Evolutionary conservation across 2,329 filamentous ascomycete species (phyloP), one percentile per base, ranked within the genome.

Genomic region (Pseudopithomyces maydicus): DNA sequence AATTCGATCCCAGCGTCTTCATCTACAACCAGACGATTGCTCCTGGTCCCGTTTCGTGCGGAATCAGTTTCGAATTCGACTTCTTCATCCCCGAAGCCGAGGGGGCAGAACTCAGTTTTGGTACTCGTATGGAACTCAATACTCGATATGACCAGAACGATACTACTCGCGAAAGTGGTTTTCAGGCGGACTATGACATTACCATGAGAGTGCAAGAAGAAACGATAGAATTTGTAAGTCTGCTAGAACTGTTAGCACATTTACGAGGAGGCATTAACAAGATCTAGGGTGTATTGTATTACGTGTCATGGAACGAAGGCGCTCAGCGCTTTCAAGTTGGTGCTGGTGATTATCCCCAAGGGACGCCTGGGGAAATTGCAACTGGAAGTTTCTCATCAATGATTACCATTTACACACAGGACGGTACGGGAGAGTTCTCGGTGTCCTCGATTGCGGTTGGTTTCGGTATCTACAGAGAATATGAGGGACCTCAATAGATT

Each of bases 31-130:
- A 41, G 32, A 46, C 39, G 6, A 46, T 33, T 14, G 20, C 39
- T 23, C 15, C 41, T 32, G 17, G 7, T 26, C 50, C 50, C 5
- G 26, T 45, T n/a, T 45, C 41, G 41, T 53, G 50, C 39, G 36
- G 23, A 29, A n/a, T 45, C 50, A 45, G 17, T n/a, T 22, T 53
- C 50, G 26, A 45, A 15, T 44, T 53, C n/a, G 50, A 53, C 26
- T 53, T 45, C 20, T 17, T 38, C 19, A 33, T 33, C 19, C 39
- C 50, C 23, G 50, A 53, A 39, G 15, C 22, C 29, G 50, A 29
- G 7, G 19, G 35, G 4, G 15, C 35, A 26, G 48, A 51, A 29
- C 39, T 46, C 11, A 10, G 33, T 10, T n/a, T 52, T 41, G 35
- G 12, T 17, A 26, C 48, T 32, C 6, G 32, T 19, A 15, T 29